Evolutionary conservation across 306 rosid genomes (phyloP).

Genomic region (Spatholobus suberectus): DNA sequence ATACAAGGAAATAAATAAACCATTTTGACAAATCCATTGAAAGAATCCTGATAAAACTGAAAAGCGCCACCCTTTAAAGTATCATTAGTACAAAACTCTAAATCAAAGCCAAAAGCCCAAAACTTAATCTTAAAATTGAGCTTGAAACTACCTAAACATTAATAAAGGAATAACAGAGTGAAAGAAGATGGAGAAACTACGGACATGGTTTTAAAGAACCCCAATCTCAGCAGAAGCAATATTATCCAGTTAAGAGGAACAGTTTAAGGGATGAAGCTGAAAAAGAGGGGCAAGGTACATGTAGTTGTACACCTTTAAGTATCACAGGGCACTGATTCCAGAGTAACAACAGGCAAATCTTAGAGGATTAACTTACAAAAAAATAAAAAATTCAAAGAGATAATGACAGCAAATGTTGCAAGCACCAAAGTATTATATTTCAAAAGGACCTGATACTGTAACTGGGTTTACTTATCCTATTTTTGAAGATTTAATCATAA

Average conservation of each 20-base stretch:
- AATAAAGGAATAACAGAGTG: slow-evolving; percentile 6
- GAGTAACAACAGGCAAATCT: not conserved
- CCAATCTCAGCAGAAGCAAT: not conserved
- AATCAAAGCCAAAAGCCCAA: slow-evolving; percentile 1
- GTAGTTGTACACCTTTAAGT: slow-evolving; percentile 15
- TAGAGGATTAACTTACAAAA: not conserved
- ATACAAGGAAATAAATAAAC: too few relatives aligned
- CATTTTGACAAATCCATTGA: too few relatives aligned
- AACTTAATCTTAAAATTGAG: not conserved
- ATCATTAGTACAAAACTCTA: not conserved
- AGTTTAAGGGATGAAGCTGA: slow-evolving; percentile 23
- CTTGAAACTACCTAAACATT: slow-evolving; percentile 9
- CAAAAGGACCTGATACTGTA: slow-evolving; percentile 17
- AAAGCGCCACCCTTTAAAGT: not conserved
- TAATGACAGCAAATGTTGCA: not conserved
- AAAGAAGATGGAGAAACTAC: slow-evolving; percentile 13
- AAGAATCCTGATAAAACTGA: not conserved
- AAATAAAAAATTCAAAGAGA: slow-evolving; percentile 8
- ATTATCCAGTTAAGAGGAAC: slow-evolving; percentile 11
- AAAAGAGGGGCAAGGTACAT: not conserved
- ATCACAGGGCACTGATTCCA: not conserved
- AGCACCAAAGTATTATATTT: slow-evolving; percentile 3
- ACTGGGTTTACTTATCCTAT: not conserved
- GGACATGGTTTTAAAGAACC: slow-evolving; percentile 20
- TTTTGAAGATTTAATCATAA: not conserved